These are phyloP conservation scores for Teratosphaeria epicoccoides DNA, from an alignment of 2,329 filamentous ascomycete genomes.

Conservation along the genomic window DNA sequence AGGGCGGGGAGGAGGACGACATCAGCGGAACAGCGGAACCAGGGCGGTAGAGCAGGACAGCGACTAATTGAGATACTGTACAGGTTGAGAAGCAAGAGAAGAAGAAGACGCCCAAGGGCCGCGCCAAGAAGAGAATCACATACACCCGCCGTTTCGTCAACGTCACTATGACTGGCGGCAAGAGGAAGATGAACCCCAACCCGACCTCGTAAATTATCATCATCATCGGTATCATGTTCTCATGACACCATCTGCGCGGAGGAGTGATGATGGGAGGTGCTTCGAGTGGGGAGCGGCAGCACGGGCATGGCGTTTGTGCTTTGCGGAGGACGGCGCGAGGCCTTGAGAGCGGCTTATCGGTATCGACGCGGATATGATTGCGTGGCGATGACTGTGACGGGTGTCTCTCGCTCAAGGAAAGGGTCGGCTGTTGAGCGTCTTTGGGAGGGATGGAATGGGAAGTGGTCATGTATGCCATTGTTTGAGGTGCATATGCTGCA, in stretches of 20 bases:
- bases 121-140: conserved; percentile 90
- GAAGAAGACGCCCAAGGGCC: conserved; percentile 93
- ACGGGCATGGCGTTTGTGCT: not conserved
- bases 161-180: conserved; percentile 92
- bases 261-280: not conserved
- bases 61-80: conserved; percentile 9
- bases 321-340: not conserved
- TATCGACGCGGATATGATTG: not conserved
- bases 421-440: not conserved
- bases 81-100: conserved; percentile 88
- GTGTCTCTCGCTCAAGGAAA: not conserved
- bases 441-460: not conserved
- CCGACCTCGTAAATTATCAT: conserved; percentile 51
- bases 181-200: conserved; percentile 97
- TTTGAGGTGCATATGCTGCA: not conserved
- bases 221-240: not conserved
- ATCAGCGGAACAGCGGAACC: conserved; percentile 1
- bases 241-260: not conserved
- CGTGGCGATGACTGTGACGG: not conserved
- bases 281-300: not conserved
- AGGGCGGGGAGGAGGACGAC: not conserved
- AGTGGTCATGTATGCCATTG: not conserved
- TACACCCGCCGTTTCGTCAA: conserved; percentile 99
- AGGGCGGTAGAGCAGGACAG: not conserved
- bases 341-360: not conserved